Base-by-base conservation (phyloP, 2,329 filamentous ascomycete species). In the Botrytis fragariae region DNA sequence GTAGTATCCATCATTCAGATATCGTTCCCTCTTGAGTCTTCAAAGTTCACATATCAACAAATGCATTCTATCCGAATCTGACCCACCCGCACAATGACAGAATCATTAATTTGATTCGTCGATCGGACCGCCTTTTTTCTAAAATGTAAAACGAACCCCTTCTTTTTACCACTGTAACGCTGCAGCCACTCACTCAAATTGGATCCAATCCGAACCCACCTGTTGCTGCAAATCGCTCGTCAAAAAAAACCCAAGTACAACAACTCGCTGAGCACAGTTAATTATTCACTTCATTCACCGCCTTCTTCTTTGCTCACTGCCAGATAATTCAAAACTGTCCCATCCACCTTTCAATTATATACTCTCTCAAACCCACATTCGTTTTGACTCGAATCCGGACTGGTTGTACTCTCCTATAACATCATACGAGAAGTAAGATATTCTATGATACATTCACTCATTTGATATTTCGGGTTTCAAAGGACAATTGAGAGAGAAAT, bases 361-460 rank as follows among this genome's bases (percentile, higher is more conserved):
- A 48, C 48, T 67, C 35, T 51, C 45, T n/a, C 71, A 22, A 68
- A 68, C 37, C 63, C 71, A 72, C 71, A 72, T 72, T 72, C 63
- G 62, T 72, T 72, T 72, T 60, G 62, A 68, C 51, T 72, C 45
- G 62, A 72, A 59, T 39, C 22, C 29, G 25, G 63, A 16, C 45
- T 68, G 45, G 5, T 32, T 60, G 16, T 51, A 68, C 60, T 60
- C 63, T 69, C 42, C 25, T 72, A 72, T 72, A 60, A 32, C 29
- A 51, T 59, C 39, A 42, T 59, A 61, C 44, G 39, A 69, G 32
- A 48, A 22, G 25, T 45, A 68, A 57, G 51, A 35, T 68, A 57
- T 67, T 72, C 63, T 51, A 72, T 72, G 71, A 51, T 72, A 42
- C 48, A 69, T 60, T 61, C 71, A 69, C 65, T 61, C 71, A 68